Conservation (phyloP, 2,329 filamentous ascomycete genomes). For the Clarireedia homoeocarpa region DNA sequence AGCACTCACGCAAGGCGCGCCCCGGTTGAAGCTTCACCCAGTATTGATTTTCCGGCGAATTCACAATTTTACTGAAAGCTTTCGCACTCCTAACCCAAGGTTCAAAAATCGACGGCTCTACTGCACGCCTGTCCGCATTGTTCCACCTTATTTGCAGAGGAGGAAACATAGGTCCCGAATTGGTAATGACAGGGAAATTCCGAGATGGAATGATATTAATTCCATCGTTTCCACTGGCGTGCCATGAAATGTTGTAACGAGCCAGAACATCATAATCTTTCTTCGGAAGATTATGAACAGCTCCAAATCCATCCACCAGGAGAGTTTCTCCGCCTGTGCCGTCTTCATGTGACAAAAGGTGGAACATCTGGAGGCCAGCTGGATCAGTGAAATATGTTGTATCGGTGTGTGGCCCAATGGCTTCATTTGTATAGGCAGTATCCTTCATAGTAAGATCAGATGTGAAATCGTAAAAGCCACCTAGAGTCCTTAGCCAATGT, state of each 20-base stretch:
- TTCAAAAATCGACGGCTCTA: constrained; percentile 6
- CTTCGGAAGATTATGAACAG: constrained; percentile 50
- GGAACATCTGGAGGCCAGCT: constrained; percentile 84
- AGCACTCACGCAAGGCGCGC: constrained; percentile 58
- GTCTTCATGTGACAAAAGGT: constrained; percentile 72
- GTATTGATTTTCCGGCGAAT: constrained; percentile 57
- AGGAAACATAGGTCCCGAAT: background rate
- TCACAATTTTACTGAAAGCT: constrained; percentile 65
- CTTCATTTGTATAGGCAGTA: constrained; percentile 73
- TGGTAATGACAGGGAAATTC: constrained; percentile 59
- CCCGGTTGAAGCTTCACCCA: constrained; percentile 79
- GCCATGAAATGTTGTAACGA: constrained; percentile 56
- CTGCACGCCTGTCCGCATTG: constrained; percentile 73
- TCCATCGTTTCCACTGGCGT: constrained; percentile 81
- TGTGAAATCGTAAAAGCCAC: constrained; percentile 78
- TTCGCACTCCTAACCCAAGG: constrained; percentile 75
- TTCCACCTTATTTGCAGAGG: constrained; percentile 77
- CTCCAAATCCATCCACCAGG: constrained; percentile 80
- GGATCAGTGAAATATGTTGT: constrained; percentile 95
- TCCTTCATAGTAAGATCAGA: constrained; percentile 82
- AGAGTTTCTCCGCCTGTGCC: constrained; percentile 67
- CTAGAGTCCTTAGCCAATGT: constrained; percentile 27
- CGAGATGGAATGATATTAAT: constrained; percentile 69
- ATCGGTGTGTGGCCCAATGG: constrained; percentile 81
- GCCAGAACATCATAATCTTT: constrained; percentile 51